A percentile compares a stretch with the other conserved stretches of the same genome.
These are phyloP conservation scores for Candida sanyiensis DNA, from an alignment of 805 yeast species.

Conservation along the genomic window DNA sequence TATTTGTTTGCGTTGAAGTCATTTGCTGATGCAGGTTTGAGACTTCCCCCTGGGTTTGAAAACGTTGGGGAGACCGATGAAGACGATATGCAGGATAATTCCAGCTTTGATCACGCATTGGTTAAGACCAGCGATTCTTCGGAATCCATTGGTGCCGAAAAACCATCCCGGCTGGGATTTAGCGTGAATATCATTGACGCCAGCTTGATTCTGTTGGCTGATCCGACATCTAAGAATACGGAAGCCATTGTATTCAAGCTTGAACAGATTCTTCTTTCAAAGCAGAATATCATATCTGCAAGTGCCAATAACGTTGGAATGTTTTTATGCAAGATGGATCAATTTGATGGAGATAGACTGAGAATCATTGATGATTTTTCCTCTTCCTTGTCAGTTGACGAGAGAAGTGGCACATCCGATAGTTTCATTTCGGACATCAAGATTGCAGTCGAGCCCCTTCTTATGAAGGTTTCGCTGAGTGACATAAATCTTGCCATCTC, in stretches of 20 bases:
- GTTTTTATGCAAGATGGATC: conserved; percentile 74
- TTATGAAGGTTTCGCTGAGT: conserved; percentile 76
- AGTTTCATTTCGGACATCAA: conserved; percentile 59
- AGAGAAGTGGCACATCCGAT: conserved; percentile 55
- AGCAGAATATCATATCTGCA: conserved; percentile 60
- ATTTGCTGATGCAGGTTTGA: conserved; percentile 50
- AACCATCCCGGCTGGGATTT: conserved; percentile 35
- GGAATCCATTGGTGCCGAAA: conserved; percentile 5
- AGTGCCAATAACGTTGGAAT: conserved; percentile 78
- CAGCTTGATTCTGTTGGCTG: conserved; percentile 73
- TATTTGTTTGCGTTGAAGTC: conserved; percentile 69
- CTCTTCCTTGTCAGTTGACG: conserved; percentile 65
- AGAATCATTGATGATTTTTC: conserved; percentile 88
- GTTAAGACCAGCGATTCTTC: conserved; percentile 6
- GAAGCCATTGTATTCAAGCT: conserved; percentile 90
- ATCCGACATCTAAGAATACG: conserved; percentile 59
- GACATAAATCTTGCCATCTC: conserved; percentile 78
- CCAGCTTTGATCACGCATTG: conserved; percentile 13
- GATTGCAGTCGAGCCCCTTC: conserved; percentile 70
- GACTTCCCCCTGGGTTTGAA: conserved; percentile 13
- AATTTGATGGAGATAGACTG: conserved; percentile 52
- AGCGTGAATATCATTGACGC: conserved; percentile 70
- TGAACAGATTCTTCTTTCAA: conserved; percentile 67
- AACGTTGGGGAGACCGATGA: not conserved
- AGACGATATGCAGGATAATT: conserved; percentile 9